A percentile compares a stretch with the other conserved stretches of the same genome.
Conservation (phyloP, 2,329 filamentous ascomycete genomes). For the Aspergillus aculeatus region DNA sequence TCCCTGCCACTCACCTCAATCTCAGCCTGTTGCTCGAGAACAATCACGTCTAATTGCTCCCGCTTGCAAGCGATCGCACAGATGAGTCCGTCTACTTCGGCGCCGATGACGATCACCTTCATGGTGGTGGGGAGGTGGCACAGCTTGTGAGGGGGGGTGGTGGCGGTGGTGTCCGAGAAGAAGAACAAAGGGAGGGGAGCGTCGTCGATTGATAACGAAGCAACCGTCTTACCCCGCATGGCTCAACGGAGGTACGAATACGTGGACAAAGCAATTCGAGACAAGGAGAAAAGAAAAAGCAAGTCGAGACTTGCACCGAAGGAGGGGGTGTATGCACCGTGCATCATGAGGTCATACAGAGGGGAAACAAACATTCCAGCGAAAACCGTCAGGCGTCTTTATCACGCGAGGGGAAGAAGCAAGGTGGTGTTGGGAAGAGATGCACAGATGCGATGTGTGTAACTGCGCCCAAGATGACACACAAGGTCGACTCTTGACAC, state of each 20-base stretch:
- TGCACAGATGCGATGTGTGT: not conserved
- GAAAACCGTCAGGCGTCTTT: not conserved
- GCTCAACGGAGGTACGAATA: not conserved
- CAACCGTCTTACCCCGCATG: not conserved
- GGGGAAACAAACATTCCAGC: not conserved
- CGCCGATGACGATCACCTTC: conserved; percentile 4
- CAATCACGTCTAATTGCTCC: not conserved
- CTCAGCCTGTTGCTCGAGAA: not conserved
- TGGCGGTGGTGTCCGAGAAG: not conserved
- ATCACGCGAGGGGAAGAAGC: not conserved
- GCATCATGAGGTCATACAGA: not conserved
- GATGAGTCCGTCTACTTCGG: not conserved
- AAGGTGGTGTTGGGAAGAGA: not conserved
- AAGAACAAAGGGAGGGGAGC: not conserved
- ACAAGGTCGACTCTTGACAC: not conserved
- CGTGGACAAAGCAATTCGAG: not conserved
- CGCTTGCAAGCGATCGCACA: conserved; percentile 4
- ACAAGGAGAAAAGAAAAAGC: not conserved
- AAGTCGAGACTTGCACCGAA: not conserved
- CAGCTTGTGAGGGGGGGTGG: not conserved
- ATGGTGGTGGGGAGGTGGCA: not conserved
- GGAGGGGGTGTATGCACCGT: not conserved
- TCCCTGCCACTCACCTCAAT: not conserved
- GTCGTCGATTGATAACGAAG: not conserved
- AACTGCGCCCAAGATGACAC: not conserved